Percentiles rank a stretch among this genome's conserved stretches.
These are phyloP conservation scores for Tremellales sp. DNA, from an alignment of 1,284 basidiomycete genomes.

Conservation along the genomic window DNA sequence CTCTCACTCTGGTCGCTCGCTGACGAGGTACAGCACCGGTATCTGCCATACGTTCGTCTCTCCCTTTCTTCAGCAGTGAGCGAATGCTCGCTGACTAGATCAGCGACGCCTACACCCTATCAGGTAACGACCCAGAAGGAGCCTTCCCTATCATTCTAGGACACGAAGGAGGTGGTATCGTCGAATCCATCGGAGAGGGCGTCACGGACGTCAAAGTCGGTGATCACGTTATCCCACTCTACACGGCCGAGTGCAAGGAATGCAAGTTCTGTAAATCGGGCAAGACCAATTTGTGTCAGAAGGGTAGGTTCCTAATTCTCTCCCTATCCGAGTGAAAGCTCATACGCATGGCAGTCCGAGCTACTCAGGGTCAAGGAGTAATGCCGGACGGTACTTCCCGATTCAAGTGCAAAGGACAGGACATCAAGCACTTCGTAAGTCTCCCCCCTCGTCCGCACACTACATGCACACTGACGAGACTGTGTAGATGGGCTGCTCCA, in stretches of 20 bases:
- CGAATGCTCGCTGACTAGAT: neutral
- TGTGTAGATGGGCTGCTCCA: slow-evolving; percentile 94
- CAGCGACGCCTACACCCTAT: slow-evolving; percentile 88
- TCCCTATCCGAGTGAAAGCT: neutral
- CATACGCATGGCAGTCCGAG: slow-evolving; percentile 59
- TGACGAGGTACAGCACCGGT: slow-evolving; percentile 55
- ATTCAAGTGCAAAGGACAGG: slow-evolving; percentile 85
- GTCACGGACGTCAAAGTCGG: slow-evolving; percentile 81
- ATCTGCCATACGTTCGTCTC: slow-evolving; percentile 80
- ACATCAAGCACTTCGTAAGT: slow-evolving; percentile 85
- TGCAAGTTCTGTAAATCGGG: slow-evolving; percentile 99
- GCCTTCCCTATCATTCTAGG: slow-evolving; percentile 92
- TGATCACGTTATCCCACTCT: slow-evolving; percentile 90
- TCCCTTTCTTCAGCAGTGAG: neutral
- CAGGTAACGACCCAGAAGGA: slow-evolving; percentile 95
- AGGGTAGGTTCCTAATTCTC: slow-evolving; percentile 56
- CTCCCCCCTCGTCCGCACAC: neutral
- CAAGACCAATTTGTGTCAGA: slow-evolving; percentile 93
- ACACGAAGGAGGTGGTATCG: slow-evolving; percentile 62
- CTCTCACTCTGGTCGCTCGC: slow-evolving; percentile 1
- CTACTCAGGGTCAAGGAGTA: slow-evolving; percentile 90
- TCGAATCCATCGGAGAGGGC: slow-evolving; percentile 91
- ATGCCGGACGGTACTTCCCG: slow-evolving; percentile 93
- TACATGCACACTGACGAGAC: neutral
- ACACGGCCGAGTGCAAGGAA: slow-evolving; percentile 89